A percentile compares a stretch with the other conserved stretches of the same genome.
phyloP scores from a whole-genome alignment of 352 stramenopile genomes.

The Globisporangium nodosum region DNA sequence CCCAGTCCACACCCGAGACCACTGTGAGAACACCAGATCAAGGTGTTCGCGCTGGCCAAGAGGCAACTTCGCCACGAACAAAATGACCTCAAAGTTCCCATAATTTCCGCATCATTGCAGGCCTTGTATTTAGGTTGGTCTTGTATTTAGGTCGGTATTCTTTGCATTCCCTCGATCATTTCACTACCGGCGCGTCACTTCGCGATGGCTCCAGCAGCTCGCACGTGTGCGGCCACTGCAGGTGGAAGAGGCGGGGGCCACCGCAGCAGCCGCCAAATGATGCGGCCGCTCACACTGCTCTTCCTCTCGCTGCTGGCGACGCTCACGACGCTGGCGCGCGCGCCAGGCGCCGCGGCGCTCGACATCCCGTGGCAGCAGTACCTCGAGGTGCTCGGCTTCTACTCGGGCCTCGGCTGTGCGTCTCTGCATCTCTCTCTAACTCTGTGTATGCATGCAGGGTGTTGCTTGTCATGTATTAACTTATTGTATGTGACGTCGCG shows the following conservation, averaged over 20 bases:
- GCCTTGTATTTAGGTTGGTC: too few species aligned
- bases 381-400: slow-evolving; percentile 36
- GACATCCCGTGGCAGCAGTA: slow-evolving; percentile 18
- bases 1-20: too few species aligned
- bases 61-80: too few species aligned
- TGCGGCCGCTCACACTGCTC: slow-evolving; percentile 1
- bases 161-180: too few species aligned
- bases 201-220: background rate
- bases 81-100: too few species aligned
- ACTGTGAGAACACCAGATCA: too few species aligned
- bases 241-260: background rate
- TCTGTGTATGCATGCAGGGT: background rate
- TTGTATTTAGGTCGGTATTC: too few species aligned
- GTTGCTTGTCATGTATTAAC: background rate
- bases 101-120: too few species aligned
- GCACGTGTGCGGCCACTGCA: background rate
- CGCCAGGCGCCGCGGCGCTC: slow-evolving; percentile 1
- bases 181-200: too few species aligned
- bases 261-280: background rate
- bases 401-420: slow-evolving; percentile 47
- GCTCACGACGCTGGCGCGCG: background rate
- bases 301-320: background rate
- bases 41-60: too few species aligned
- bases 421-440: background rate
- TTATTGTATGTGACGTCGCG: background rate